Conservation (phyloP, 177 flowering plant genomes). For the Vitis hybrid region DNA sequence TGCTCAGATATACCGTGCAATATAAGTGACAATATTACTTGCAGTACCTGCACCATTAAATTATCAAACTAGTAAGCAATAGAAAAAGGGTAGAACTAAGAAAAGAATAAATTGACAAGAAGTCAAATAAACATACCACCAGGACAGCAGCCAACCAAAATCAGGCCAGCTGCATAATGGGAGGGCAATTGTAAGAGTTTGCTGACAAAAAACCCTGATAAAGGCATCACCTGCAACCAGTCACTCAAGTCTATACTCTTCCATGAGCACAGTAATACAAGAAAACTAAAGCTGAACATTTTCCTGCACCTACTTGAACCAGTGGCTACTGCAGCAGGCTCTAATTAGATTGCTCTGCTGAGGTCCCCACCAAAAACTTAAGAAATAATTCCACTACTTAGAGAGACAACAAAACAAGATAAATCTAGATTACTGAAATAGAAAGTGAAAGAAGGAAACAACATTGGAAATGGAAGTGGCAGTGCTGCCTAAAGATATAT, state of each 20-base stretch:
- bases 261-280: no score
- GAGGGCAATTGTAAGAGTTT: slow-evolving; percentile 78
- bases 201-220: slow-evolving; percentile 79
- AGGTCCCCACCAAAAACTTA: no score
- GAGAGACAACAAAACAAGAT: no score
- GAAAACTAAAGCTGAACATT: no score
- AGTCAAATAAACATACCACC: slow-evolving; percentile 53
- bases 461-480: no score
- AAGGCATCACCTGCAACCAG: slow-evolving; percentile 78
- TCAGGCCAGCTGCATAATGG: slow-evolving; percentile 90
- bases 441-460: no score
- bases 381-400: no score
- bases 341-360: no score
- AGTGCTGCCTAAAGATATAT: no score
- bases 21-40: slow-evolving; percentile 87
- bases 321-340: no score
- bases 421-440: no score
- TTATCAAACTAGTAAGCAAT: not conserved
- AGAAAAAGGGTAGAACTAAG: not conserved
- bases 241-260: not conserved
- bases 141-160: slow-evolving; percentile 91
- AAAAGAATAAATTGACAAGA: not conserved
- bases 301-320: no score
- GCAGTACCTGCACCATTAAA: slow-evolving; percentile 72
- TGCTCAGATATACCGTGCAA: slow-evolving; percentile 63